These are phyloP conservation scores for Phytophthora sojae DNA, from an alignment of 352 stramenopile species.

Conservation along the genomic window DNA sequence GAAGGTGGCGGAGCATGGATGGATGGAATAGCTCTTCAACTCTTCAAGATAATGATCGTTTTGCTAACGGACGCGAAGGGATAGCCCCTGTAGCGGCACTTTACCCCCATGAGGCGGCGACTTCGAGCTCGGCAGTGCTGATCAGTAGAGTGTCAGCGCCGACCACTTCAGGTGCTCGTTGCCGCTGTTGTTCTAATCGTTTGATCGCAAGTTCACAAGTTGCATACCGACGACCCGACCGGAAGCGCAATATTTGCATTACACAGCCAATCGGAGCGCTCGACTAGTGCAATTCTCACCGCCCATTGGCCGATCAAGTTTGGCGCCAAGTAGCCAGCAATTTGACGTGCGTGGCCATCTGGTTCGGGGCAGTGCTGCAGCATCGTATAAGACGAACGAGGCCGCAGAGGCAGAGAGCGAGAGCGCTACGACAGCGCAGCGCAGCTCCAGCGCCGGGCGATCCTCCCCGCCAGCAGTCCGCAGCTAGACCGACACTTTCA, in stretches of 20 bases:
- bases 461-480: neutral
- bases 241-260: slow-evolving; percentile 17
- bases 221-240: slow-evolving; percentile 11
- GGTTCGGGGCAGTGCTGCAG: slow-evolving; percentile 20
- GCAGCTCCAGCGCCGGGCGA: slow-evolving; percentile 10
- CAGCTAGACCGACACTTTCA: slow-evolving; percentile 27
- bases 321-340: slow-evolving; percentile 11
- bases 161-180: neutral
- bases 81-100: neutral
- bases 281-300: slow-evolving; percentile 13
- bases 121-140: neutral
- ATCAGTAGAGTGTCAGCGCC: slow-evolving; percentile 4
- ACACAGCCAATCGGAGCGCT: neutral
- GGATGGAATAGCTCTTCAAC: slow-evolving; percentile 1
- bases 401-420: slow-evolving; percentile 32
- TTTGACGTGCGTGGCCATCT: slow-evolving; percentile 31
- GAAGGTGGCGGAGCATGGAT: neutral
- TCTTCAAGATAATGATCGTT: neutral
- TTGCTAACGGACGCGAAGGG: neutral
- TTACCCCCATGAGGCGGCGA: neutral
- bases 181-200: slow-evolving; percentile 32
- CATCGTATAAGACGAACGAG: slow-evolving; percentile 35
- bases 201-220: slow-evolving; percentile 30
- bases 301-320: slow-evolving; percentile 11
- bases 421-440: slow-evolving; percentile 9